Evolutionary conservation across 176 grass and related monocot species (phyloP).

Genomic region (Phyllostachys edulis): DNA sequence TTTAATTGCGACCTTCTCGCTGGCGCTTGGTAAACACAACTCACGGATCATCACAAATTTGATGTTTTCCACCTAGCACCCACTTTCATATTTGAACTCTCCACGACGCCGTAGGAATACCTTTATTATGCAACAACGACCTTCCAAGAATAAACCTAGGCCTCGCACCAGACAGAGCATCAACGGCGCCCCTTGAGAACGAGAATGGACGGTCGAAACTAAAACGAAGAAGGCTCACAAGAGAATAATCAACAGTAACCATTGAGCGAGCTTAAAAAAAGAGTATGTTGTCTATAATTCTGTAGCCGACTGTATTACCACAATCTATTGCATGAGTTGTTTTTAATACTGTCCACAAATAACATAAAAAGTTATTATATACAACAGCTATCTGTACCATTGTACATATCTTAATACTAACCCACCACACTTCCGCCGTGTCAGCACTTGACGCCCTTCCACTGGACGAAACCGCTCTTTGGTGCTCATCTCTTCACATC

Average conservation of each 20-base stretch:
- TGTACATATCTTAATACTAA: too few species aligned
- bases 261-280: not conserved
- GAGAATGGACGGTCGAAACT: conserved; percentile 23
- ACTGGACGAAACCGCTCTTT: not conserved
- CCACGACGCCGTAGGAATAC: not conserved
- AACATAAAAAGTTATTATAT: too few species aligned
- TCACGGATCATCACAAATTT: not conserved
- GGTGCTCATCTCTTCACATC: not conserved
- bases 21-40: not conserved
- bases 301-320: too few species aligned
- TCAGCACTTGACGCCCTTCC: not conserved
- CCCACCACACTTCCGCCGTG: too few species aligned
- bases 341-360: too few species aligned
- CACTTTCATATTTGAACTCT: not conserved
- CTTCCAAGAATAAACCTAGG: not conserved
- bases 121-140: not conserved
- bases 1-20: not conserved
- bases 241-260: not conserved
- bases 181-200: not conserved
- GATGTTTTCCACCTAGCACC: not conserved
- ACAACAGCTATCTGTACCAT: too few species aligned
- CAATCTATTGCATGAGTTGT: too few species aligned
- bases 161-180: not conserved
- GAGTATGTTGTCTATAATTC: too few species aligned
- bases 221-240: not conserved